Percentiles rank a stretch among this genome's conserved stretches.
Evolutionary conservation across 2,329 filamentous ascomycete species (phyloP).

Genomic region (Ramichloridium luteum): DNA sequence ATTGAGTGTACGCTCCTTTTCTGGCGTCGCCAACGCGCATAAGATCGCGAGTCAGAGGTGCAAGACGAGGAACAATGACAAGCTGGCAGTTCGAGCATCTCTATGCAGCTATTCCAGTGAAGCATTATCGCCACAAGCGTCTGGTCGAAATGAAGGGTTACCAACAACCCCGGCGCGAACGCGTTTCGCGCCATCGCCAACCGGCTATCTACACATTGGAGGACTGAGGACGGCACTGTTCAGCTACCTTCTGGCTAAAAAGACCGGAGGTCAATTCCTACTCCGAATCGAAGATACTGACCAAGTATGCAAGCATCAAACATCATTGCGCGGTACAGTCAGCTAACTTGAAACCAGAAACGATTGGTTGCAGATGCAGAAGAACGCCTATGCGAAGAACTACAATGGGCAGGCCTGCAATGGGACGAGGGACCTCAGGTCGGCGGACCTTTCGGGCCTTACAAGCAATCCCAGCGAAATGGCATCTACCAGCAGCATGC

Average conservation of each 20-base stretch:
- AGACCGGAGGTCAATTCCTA: slow-evolving; percentile 80
- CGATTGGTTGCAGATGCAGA: slow-evolving; percentile 73
- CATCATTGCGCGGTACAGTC: too few relatives aligned
- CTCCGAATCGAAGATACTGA: slow-evolving; percentile 92
- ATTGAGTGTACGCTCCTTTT: slow-evolving; percentile 4
- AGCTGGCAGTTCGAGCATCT: too few relatives aligned
- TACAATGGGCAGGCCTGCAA: slow-evolving; percentile 75
- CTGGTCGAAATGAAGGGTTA: slow-evolving; percentile 25
- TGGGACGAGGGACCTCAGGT: slow-evolving; percentile 92
- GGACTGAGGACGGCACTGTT: slow-evolving; percentile 88
- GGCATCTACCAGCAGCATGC: slow-evolving; percentile 60
- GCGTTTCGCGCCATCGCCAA: slow-evolving; percentile 90
- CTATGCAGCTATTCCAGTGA: slow-evolving; percentile 4
- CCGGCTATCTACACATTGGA: slow-evolving; percentile 83
- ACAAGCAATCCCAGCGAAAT: slow-evolving; percentile 77
- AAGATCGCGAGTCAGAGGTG: not conserved
- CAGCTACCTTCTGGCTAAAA: slow-evolving; percentile 81
- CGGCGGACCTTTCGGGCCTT: slow-evolving; percentile 72
- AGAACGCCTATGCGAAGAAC: slow-evolving; percentile 60
- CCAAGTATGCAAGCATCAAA: slow-evolving; percentile 58
- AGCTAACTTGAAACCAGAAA: slow-evolving; percentile 43
- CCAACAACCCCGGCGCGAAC: slow-evolving; percentile 55
- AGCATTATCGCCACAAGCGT: slow-evolving; percentile 2
- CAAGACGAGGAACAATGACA: not conserved
- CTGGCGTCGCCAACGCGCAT: slow-evolving; percentile 1